Evolutionary conservation across 495 filamentous ascomycete species (phyloP), one percentile per base, ranked within the genome.

Genomic region (Aspergillus carlsbadensis): DNA sequence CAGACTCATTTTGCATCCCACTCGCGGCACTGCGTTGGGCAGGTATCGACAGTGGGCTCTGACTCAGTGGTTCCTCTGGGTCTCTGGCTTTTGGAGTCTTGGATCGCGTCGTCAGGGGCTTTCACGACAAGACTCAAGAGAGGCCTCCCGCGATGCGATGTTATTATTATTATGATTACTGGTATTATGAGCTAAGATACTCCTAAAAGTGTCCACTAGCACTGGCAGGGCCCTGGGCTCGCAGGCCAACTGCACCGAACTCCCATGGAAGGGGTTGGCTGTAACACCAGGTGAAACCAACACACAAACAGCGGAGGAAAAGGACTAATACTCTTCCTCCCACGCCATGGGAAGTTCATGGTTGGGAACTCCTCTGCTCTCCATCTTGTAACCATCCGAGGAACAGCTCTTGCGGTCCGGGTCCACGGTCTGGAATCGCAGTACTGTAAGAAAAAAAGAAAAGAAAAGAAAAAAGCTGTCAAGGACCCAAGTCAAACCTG

Each of bases 31-130:
- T 53, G 53, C 46, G 53, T 46, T 55, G 48, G 56, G 53, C 29
- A 64, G 50, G 57, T 56, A 64, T 58, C 51, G 47, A 36, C 58
- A 47, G 58, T 55, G 55, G 54, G 14, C 46, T 52, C 31, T 44
- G 41, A 31, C 34, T 37, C 24, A 29, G 26, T 29, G 26, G 26
- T 29, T 29, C 26, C 26, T 29, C 26, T 29, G 26, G 26, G 26
- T 29, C 26, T 29, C n/a, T n/a, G n/a, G n/a, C n/a, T n/a, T n/a
- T n/a, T n/a, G n/a, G n/a, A n/a, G n/a, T 21, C 29, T 20, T 42
- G 46, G 43, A 36, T 50, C 35, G 45, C 22, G 26, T 47, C 22
- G 20, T 24, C 26, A 56, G 45, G 45, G 29, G 26, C 26, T 29
- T 29, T 29, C 26, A 29, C 26, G 26, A 29, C 26, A 29, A 29